Percentiles rank a stretch among this genome's conserved stretches.
These are phyloP conservation scores for Yamadazyma pseudoaaseri DNA, from an alignment of 1,139 yeast genomes.

Conservation along the genomic window DNA sequence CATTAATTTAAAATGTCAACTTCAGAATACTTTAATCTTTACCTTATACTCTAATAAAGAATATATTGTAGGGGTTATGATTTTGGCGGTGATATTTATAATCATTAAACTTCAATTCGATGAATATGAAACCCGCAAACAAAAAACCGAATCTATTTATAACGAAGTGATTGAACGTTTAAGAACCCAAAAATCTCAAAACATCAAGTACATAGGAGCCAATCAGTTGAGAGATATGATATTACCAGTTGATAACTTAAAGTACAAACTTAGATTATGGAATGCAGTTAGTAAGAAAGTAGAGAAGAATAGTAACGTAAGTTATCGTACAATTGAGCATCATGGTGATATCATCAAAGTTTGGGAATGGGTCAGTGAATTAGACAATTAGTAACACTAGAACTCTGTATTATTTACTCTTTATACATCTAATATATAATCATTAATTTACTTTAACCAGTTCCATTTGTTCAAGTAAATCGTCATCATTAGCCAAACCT, in stretches of 20 bases:
- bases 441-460: slow-evolving; percentile 6
- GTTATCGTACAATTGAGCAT: slow-evolving; percentile 60
- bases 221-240: slow-evolving; percentile 77
- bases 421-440: slow-evolving; percentile 1
- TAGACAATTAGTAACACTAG: slow-evolving; percentile 8
- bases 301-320: slow-evolving; percentile 66
- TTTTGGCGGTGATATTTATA: slow-evolving; percentile 20
- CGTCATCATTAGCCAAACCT: slow-evolving; percentile 67
- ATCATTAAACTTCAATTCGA: slow-evolving; percentile 32
- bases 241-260: slow-evolving; percentile 45
- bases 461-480: slow-evolving; percentile 17
- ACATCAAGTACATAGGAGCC: slow-evolving; percentile 55
- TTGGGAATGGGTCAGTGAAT: slow-evolving; percentile 81
- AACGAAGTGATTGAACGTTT: slow-evolving; percentile 48
- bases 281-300: slow-evolving; percentile 53
- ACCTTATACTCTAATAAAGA: slow-evolving; percentile 45
- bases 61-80: slow-evolving; percentile 27
- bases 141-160: slow-evolving; percentile 34
- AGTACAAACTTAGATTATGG: slow-evolving; percentile 60
- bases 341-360: slow-evolving; percentile 87
- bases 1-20: slow-evolving; percentile 59
- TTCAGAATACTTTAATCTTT: slow-evolving; percentile 54
- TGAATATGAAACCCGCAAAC: slow-evolving; percentile 28
- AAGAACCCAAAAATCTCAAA: slow-evolving; percentile 34
- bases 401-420: background rate